Conservation (phyloP, 176 grass and related monocot species). For the Ananas comosus region DNA sequence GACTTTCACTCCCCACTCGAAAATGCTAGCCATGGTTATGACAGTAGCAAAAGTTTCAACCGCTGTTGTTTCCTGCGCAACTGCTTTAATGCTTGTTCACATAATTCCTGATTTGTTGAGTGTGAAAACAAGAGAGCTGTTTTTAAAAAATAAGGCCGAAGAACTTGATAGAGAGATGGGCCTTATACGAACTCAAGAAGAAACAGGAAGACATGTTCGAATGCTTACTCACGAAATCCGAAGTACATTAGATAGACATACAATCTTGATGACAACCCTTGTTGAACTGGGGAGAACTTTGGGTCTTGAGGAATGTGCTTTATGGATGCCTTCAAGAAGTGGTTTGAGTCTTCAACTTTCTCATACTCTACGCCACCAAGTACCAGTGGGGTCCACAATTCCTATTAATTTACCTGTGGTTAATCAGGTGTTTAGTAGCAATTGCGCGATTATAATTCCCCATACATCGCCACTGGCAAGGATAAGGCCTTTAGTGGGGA, state of each 20-base stretch:
- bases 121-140: conserved; percentile 62
- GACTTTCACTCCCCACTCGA: conserved; percentile 50
- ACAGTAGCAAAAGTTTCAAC: conserved; percentile 55
- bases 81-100: conserved; percentile 64
- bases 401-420: conserved; percentile 48
- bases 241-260: conserved; percentile 59
- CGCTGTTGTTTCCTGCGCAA: conserved; percentile 49
- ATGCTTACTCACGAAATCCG: conserved; percentile 79
- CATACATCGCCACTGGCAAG: conserved; percentile 51
- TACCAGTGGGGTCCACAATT: conserved; percentile 30
- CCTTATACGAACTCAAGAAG: conserved; percentile 51
- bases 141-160: conserved; percentile 57
- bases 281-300: conserved; percentile 55
- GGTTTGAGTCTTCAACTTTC: conserved; percentile 55
- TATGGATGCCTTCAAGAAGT: conserved; percentile 60
- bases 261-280: conserved; percentile 56
- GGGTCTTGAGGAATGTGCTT: conserved; percentile 45
- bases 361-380: conserved; percentile 47
- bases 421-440: conserved; percentile 58
- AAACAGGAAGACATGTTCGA: conserved; percentile 59
- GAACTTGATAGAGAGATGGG: conserved; percentile 67
- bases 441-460: conserved; percentile 44
- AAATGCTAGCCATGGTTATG: conserved; percentile 56
- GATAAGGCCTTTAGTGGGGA: conserved; percentile 31
- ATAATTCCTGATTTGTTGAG: conserved; percentile 60